A percentile compares a stretch with the other conserved stretches of the same genome.
Conservation (phyloP, 208 protist genomes). For the Ichthyophonus hoferi region DNA sequence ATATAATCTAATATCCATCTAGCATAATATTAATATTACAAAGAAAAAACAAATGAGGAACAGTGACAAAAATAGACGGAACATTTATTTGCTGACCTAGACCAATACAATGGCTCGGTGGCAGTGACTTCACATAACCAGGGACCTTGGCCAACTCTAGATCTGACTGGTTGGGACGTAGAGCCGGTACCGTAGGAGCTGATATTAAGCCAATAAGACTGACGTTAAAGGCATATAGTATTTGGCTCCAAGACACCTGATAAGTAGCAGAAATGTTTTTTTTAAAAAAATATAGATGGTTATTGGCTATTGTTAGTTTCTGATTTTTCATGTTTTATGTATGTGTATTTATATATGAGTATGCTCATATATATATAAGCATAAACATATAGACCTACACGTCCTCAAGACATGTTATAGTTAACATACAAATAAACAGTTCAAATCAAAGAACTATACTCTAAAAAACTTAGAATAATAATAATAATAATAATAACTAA, state of each 20-base stretch:
- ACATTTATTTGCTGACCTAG: too few species aligned
- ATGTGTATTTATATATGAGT: not conserved
- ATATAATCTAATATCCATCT: too few species aligned
- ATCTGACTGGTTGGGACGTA: not conserved
- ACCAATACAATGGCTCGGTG: not conserved
- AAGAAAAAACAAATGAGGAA: too few species aligned
- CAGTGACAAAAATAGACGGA: too few species aligned
- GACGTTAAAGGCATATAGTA: not conserved
- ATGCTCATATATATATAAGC: not conserved
- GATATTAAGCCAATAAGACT: not conserved
- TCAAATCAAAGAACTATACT: not conserved
- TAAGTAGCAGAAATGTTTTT: too few species aligned
- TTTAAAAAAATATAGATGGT: too few species aligned
- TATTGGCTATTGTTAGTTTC: too few species aligned
- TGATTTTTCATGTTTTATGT: too few species aligned
- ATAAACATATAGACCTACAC: not conserved
- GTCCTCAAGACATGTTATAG: too few species aligned
- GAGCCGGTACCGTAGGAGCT: not conserved
- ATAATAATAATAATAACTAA: not conserved
- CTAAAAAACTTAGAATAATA: not conserved
- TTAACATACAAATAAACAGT: not conserved
- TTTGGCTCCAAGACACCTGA: not conserved
- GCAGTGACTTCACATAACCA: not conserved
- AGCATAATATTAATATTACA: too few species aligned
- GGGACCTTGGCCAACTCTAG: not conserved